phyloP scores from a whole-genome alignment of 2,329 filamentous ascomycete genomes.

The Pseudocercospora cruenta region DNA sequence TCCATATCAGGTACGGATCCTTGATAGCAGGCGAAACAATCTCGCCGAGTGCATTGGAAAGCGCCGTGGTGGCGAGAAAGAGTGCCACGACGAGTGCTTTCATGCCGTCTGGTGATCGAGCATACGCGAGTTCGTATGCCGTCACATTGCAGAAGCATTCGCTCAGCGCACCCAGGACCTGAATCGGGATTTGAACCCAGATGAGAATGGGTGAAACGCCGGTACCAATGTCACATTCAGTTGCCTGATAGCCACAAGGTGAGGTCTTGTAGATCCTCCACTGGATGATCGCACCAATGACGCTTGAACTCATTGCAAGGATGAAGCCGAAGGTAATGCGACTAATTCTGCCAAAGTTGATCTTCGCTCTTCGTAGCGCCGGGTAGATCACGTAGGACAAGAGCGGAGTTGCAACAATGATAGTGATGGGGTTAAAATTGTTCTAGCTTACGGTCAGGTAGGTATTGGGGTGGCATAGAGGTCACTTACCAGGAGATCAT shows the following conservation, averaged over 20 bases:
- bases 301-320: conserved; percentile 55
- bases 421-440: conserved; percentile 50
- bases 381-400: conserved; percentile 48
- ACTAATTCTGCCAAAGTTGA: conserved; percentile 53
- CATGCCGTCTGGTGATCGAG: conserved; percentile 49
- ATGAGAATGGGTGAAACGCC: conserved; percentile 25
- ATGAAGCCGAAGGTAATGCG: conserved; percentile 55
- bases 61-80: conserved; percentile 44
- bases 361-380: conserved; percentile 42
- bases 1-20: conserved; percentile 54
- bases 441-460: conserved; percentile 25
- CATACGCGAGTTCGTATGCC: conserved; percentile 51
- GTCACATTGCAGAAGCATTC: conserved; percentile 48
- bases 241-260: conserved; percentile 50
- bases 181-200: conserved; percentile 37
- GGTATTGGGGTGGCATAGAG: background rate
- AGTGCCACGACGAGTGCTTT: conserved; percentile 44
- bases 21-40: conserved; percentile 49
- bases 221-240: conserved; percentile 20
- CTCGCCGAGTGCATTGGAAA: conserved; percentile 47
- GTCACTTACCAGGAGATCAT: conserved; percentile 44
- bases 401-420: conserved; percentile 49
- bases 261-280: conserved; percentile 55
- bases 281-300: conserved; percentile 58
- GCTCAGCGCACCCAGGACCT: conserved; percentile 43